Percentiles rank a stretch among this genome's conserved stretches.
Conservation (phyloP, 1,139 yeast genomes). For the Pichia sp. region DNA sequence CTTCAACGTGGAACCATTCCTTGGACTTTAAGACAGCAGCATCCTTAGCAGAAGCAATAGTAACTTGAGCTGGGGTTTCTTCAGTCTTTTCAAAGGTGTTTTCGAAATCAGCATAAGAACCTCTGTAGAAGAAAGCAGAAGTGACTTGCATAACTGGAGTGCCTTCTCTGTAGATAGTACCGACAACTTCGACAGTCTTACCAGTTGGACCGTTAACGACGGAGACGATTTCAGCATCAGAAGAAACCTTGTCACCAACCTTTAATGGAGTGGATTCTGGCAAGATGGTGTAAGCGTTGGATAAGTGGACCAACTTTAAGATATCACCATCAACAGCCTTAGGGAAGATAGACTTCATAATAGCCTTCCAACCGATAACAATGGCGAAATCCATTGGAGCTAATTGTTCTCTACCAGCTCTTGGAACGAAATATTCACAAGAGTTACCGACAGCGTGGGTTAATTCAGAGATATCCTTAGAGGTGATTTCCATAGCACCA, state of each 20-base stretch:
- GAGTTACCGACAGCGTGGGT: conserved; percentile 97
- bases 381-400: conserved; percentile 99
- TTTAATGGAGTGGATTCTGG: conserved; percentile 91
- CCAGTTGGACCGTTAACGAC: conserved; percentile 92
- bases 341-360: conserved; percentile 97
- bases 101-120: conserved; percentile 80
- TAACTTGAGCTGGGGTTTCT: conserved; percentile 85
- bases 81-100: conserved; percentile 89
- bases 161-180: conserved; percentile 76
- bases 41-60: conserved; percentile 75
- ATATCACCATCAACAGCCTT: conserved; percentile 94
- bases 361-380: conserved; percentile 98
- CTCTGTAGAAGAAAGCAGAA: conserved; percentile 96
- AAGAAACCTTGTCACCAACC: conserved; percentile 82
- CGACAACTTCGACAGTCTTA: conserved; percentile 93
- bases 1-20: conserved; percentile 94
- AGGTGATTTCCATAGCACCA: conserved; percentile 66
- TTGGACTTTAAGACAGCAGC: conserved; percentile 91
- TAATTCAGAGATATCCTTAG: conserved; percentile 82
- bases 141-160: conserved; percentile 90
- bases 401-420: conserved; percentile 78
- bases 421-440: conserved; percentile 91
- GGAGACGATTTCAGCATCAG: conserved; percentile 83
- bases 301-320: conserved; percentile 88
- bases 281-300: conserved; percentile 91